phyloP scores from a whole-genome alignment of 164 flowering plant genomes.

The Amborella trichopoda region DNA sequence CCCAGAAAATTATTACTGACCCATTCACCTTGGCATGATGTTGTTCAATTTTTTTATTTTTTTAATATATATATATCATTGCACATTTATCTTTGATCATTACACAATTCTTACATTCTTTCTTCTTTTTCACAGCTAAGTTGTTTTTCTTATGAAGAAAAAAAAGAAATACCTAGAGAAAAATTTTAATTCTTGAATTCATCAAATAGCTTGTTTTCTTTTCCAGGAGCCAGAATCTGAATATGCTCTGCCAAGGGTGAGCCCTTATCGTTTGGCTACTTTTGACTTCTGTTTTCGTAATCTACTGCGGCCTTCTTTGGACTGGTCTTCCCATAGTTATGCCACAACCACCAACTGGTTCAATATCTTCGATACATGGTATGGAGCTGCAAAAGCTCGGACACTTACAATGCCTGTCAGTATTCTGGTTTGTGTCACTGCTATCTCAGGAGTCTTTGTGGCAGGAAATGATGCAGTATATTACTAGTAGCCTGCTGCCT shows the following conservation, averaged over 20 bases:
- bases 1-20: no score
- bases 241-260: conserved; percentile 78
- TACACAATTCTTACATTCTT: no score
- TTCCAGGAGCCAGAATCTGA: conserved; percentile 63
- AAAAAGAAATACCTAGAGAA: background rate
- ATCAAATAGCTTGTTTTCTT: background rate
- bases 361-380: conserved; percentile 68
- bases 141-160: no score
- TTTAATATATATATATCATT: no score
- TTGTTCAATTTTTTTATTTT: no score
- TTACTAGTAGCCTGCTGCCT: no score
- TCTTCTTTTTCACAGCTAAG: no score
- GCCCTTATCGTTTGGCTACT: conserved; percentile 94
- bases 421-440: conserved; percentile 72
- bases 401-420: conserved; percentile 71
- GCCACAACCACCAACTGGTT: conserved; percentile 92
- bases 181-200: background rate
- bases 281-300: conserved; percentile 86
- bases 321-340: conserved; percentile 88
- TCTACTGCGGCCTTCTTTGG: conserved; percentile 88
- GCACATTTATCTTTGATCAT: no score
- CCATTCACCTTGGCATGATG: no score
- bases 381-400: conserved; percentile 87
- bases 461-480: conserved; percentile 99
- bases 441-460: conserved; percentile 92